Evolutionary conservation across 2,329 filamentous ascomycete genomes (phyloP), one percentile per base, ranked within the genome.

Genomic region (Microsporum canis): DNA sequence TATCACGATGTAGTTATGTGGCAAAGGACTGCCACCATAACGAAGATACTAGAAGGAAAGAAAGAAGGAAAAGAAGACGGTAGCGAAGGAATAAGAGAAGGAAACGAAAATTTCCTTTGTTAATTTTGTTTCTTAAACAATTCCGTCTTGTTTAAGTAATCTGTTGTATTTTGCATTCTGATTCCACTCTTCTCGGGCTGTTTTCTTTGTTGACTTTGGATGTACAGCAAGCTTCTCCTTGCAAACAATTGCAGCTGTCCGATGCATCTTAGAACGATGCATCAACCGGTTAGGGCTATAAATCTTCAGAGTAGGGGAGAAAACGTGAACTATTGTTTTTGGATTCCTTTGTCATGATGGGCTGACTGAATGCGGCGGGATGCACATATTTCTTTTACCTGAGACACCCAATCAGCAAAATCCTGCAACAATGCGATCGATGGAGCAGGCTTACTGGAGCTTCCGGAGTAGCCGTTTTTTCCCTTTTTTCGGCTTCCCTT

Each of bases 291-390:
- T 34, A 57, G 41, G 57, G 43, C 39, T 34, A 59, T 49, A 47
- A 34, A 38, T 23, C 57, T 59, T 49, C 43, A 36, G 33, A 55
- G 38, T 36, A 34, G 23, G 33, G 17, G 17, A 10, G 58, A 33
- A 56, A 60, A 62, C 49, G 51, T 61, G 60, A 64, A 61, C 65
- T 64, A 67, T 67, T 66, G 67, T 67, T 66, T 70, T 65, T 65
- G 65, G 66, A 63, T 70, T 69, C 62, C 71, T 73, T 73, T 73
- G 69, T 72, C 68, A 14, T 66, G 60, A 49, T n/a, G 14, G 61
- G 57, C 60, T 60, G 36, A 31, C 62, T 64, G 66, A 67, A 71
- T 66, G 68, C 71, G 71, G 71, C 65, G 66, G 66, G 57, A 67
- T 69, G 65, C 66, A 65, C 57, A 58, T 29, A 65, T 65, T 64